Conservation (phyloP, 345 rosid genomes). For the Luvunga scandens region DNA sequence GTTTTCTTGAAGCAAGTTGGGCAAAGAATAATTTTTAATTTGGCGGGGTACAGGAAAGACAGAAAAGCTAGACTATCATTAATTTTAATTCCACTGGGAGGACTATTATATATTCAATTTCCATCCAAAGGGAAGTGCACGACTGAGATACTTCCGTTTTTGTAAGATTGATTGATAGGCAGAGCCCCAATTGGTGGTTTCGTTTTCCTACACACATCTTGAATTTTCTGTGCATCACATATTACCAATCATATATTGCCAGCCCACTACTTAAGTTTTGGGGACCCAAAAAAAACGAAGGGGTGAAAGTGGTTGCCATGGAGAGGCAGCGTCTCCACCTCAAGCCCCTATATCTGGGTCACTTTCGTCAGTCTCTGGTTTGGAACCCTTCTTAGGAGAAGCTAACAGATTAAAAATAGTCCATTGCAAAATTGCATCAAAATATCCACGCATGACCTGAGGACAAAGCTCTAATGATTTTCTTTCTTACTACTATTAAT, state of each 20-base stretch:
- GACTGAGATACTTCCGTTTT: not conserved
- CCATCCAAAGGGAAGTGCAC: not conserved
- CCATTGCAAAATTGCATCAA: too few species aligned
- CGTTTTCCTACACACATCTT: slow-evolving; percentile 5
- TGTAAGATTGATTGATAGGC: not conserved
- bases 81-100: not conserved
- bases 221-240: slow-evolving; percentile 1
- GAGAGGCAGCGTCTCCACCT: not conserved
- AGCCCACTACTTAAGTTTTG: not conserved
- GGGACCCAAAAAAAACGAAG: too few species aligned
- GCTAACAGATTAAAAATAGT: not conserved
- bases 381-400: not conserved
- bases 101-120: not conserved
- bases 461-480: not conserved
- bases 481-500: too few species aligned
- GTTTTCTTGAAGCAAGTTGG: slow-evolving; percentile 3
- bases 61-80: not conserved
- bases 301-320: not conserved
- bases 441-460: not conserved
- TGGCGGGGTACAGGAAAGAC: not conserved
- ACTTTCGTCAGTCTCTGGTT: not conserved
- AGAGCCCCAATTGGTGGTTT: not conserved
- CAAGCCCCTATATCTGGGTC: not conserved
- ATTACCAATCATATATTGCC: not conserved
- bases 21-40: not conserved